Evolutionary conservation across 2,329 filamentous ascomycete genomes (phyloP).

Genomic region (Stachybotrys chartarum): DNA sequence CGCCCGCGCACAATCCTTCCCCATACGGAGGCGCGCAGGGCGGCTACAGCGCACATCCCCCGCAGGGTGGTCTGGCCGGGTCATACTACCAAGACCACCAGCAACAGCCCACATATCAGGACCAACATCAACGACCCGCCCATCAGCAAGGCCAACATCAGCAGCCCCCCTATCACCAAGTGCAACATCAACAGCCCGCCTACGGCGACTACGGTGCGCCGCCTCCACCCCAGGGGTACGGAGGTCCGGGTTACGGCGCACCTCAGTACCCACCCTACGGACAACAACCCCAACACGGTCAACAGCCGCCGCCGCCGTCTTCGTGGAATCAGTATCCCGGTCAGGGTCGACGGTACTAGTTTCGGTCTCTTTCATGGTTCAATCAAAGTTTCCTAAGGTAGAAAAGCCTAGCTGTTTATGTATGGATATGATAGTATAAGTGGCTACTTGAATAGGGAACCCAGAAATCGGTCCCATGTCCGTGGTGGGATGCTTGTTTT

Average conservation of each 20-base stretch:
- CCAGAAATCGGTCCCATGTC: too few species aligned
- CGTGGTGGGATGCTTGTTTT: too few species aligned
- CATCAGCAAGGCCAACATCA: constrained; percentile 15
- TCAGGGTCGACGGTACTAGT: constrained; percentile 25
- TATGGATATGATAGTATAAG: neutral
- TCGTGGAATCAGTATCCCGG: constrained; percentile 31
- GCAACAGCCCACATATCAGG: constrained; percentile 1
- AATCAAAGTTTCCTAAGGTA: neutral
- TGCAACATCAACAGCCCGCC: constrained; percentile 10
- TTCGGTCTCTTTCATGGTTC: neutral
- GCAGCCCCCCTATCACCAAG: constrained; percentile 12
- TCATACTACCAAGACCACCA: constrained; percentile 24
- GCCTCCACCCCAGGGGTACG: constrained; percentile 18
- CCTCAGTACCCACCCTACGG: constrained; percentile 14
- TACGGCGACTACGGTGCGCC: constrained; percentile 17
- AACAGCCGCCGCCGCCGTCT: constrained; percentile 18
- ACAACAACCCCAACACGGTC: constrained; percentile 10
- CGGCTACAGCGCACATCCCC: constrained; percentile 16
- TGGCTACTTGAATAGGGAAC: neutral
- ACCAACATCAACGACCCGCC: constrained; percentile 12
- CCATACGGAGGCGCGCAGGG: constrained; percentile 16
- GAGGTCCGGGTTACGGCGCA: constrained; percentile 13
- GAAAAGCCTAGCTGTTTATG: neutral
- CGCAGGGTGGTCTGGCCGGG: constrained; percentile 24
- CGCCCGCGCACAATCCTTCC: constrained; percentile 11